Evolutionary conservation across 495 filamentous ascomycete species (phyloP).

Genomic region (Lophiotrema nucula): DNA sequence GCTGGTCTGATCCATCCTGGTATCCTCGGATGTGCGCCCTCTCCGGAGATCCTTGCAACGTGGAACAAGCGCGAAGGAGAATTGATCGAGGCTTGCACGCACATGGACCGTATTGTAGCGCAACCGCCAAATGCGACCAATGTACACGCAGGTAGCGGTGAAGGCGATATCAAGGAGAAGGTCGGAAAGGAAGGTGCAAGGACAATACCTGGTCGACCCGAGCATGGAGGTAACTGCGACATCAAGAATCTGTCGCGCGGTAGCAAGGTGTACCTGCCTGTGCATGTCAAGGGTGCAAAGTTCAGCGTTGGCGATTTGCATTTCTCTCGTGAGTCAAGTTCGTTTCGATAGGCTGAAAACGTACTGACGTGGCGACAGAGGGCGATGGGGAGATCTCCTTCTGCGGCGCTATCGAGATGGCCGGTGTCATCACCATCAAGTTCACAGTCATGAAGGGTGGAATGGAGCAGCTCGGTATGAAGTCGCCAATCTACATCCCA

Average conservation of each 20-base stretch:
- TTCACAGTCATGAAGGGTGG: constrained; percentile 86
- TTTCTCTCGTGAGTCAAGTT: constrained; percentile 48
- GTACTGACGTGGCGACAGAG: constrained; percentile 40
- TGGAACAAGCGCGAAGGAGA: constrained; percentile 83
- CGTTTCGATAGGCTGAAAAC: neutral
- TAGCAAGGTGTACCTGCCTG: constrained; percentile 84
- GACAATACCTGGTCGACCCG: constrained; percentile 77
- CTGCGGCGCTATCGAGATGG: constrained; percentile 97
- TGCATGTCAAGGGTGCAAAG: constrained; percentile 82
- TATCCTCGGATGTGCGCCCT: constrained; percentile 89
- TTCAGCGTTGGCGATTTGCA: constrained; percentile 93
- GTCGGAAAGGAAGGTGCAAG: constrained; percentile 85
- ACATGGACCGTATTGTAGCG: constrained; percentile 73
- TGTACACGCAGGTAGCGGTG: constrained; percentile 68
- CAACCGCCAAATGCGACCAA: constrained; percentile 70
- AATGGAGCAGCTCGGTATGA: constrained; percentile 72
- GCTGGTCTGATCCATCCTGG: constrained; percentile 81
- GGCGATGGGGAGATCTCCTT: constrained; percentile 95
- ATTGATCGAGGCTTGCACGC: constrained; percentile 65
- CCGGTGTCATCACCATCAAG: constrained; percentile 87
- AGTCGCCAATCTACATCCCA: constrained; percentile 83
- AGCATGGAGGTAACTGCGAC: constrained; percentile 64
- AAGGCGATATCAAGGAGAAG: constrained; percentile 61
- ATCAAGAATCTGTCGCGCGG: constrained; percentile 90
- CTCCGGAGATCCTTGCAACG: constrained; percentile 61